Percentiles rank a stretch among this genome's conserved stretches.
phyloP scores from a whole-genome alignment of 108 stramenopile species.

The Pseudonitzschia multiseries region DNA sequence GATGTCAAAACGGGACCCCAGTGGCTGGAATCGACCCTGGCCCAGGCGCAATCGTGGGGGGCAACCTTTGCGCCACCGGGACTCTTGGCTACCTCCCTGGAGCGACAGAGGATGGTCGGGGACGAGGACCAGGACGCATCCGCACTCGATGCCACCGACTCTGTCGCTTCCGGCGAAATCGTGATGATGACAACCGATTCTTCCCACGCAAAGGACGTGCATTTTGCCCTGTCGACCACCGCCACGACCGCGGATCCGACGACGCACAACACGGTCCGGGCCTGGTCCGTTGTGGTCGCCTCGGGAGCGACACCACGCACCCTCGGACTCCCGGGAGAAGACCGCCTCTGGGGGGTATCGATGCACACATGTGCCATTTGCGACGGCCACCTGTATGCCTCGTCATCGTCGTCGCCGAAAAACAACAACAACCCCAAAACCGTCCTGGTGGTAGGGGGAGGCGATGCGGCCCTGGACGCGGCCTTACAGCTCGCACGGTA shows the following conservation, averaged over 20 bases:
- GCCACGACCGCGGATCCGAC: too few species aligned
- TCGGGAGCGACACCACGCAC: constrained; percentile 85
- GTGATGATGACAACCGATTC: not conserved
- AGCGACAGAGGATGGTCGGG: not conserved
- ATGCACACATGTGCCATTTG: constrained; percentile 92
- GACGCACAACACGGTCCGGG: constrained; percentile 7
- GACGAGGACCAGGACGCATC: not conserved
- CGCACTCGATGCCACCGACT: too few species aligned
- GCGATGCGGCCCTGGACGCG: constrained; percentile 91
- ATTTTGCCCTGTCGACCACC: not conserved
- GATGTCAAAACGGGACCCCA: constrained; percentile 32
- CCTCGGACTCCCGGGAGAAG: constrained; percentile 73
- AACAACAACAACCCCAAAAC: constrained; percentile 29
- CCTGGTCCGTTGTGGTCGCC: constrained; percentile 61
- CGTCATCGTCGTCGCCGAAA: not conserved
- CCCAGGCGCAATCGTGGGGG: constrained; percentile 41
- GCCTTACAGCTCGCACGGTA: constrained; percentile 80
- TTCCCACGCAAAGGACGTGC: not conserved
- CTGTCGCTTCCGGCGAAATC: not conserved
- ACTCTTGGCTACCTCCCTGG: constrained; percentile 29
- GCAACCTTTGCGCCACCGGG: constrained; percentile 47
- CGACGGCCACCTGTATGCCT: constrained; percentile 76
- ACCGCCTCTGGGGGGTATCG: constrained; percentile 67
- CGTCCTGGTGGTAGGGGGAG: constrained; percentile 93
- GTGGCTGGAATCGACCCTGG: constrained; percentile 41